Base-by-base conservation (phyloP, 345 rosid species). In the Nasturtium officinale region DNA sequence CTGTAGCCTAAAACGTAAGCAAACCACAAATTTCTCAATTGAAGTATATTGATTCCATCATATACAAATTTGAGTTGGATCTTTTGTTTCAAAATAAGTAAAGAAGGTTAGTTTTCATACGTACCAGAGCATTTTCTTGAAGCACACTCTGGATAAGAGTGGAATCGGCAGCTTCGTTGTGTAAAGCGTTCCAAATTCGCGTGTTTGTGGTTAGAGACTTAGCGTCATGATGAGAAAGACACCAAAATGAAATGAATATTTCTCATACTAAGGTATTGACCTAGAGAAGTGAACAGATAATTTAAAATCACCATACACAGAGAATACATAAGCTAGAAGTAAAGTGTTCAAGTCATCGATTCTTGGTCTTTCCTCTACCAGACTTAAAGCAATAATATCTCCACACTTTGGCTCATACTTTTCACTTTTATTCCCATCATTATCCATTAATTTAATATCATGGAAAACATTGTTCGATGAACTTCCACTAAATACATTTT, bases 141-240 rank as follows among this genome's bases (percentile, higher is more conserved):
- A 72, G 47, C 21, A 81, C 74, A 62, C 73, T 33, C 35, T 79
- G 1, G 35, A 83, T 77, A 3, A 83, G 58, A 15, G 52, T 40
- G 25, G 52, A 26, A 56, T 79, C 45, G 0, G 62, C 46, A 43
- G 33, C 23, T 13, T 61, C 50, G 7, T 64, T 52, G 38, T 70
- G 57, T 68, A 83, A 59, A 20, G 83, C 83, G 11, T 50, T 71
- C 83, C 81, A 83, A 58, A 81, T 77, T 1, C 84, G 76, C 38
- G 76, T 62, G 60, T 77, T 81, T 21, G 87, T 67, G 0, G 60
- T 79, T 53, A 84, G 2, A 69, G n/a, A 72, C 42, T n/a, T n/a
- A n/a, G n/a, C n/a, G n/a, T n/a, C n/a, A n/a, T n/a, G n/a, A 47
- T 68, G 10, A 84, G 76, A 4, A 42, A 81, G 17, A 81, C 80